Conservation (phyloP, 176 grass and related monocot genomes). For the Echinochloa phyllopogon region DNA sequence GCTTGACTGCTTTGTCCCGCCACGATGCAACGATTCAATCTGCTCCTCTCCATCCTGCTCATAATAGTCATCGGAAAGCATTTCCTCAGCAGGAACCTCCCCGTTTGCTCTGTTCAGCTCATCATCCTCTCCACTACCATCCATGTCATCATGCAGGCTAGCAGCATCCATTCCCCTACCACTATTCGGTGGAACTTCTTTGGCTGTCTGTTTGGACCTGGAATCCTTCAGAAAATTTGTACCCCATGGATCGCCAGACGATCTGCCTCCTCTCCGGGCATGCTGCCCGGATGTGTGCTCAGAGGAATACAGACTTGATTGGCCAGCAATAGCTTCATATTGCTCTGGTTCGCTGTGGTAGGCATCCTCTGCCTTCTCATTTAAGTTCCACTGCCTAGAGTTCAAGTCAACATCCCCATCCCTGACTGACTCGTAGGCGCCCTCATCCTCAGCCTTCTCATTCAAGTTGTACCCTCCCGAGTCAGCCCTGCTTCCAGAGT, state of each 20-base stretch:
- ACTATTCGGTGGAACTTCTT: conserved; percentile 43
- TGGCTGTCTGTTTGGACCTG: conserved; percentile 40
- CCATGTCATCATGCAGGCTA: conserved; percentile 61
- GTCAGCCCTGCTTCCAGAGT: conserved; percentile 73
- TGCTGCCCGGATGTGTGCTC: conserved; percentile 47
- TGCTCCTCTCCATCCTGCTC: conserved; percentile 90
- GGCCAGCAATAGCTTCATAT: conserved; percentile 26
- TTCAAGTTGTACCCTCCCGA: conserved; percentile 79
- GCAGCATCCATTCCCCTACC: conserved; percentile 46
- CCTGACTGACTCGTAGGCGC: conserved; percentile 48
- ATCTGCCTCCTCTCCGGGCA: conserved; percentile 48
- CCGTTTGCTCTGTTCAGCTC: conserved; percentile 54
- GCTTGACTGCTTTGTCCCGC: conserved; percentile 55
- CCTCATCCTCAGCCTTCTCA: conserved; percentile 70
- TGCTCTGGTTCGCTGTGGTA: conserved; percentile 69
- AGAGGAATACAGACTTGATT: conserved; percentile 35
- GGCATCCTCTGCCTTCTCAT: conserved; percentile 73
- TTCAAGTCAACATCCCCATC: conserved; percentile 61
- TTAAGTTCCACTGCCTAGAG: conserved; percentile 68
- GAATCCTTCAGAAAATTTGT: conserved; percentile 82
- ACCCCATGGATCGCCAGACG: conserved; percentile 71
- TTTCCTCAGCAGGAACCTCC: conserved; percentile 80
- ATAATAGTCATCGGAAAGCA: conserved; percentile 97
- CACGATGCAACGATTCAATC: conserved; percentile 66
- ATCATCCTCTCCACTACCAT: conserved; percentile 61